Base-by-base conservation (phyloP, 495 filamentous ascomycete species). In the Penicillium parvum region DNA sequence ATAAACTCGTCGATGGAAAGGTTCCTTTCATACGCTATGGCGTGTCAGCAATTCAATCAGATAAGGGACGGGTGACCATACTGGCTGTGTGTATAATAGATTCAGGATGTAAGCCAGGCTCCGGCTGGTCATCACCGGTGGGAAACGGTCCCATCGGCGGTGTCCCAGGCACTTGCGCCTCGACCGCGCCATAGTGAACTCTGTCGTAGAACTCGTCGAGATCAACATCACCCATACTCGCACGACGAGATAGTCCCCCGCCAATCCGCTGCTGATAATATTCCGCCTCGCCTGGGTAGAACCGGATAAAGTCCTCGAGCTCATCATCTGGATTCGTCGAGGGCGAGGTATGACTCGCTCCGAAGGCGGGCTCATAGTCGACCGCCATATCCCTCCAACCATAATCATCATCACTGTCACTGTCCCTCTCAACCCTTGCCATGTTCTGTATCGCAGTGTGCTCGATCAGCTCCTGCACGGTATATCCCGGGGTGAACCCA, bases 1-100 rank as follows among this genome's bases (percentile, higher is more conserved):
- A 73, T 68, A 27, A 73, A 73, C 32, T 72, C 66, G 15, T 70
- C 66, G 15, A 73, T 60, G 7, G 60, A 70, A 15, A 68, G 50
- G 30, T 73, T 73, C 14, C 66, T 53, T 45, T 73, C 69, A 18
- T 63, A 60, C 14, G 63, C 68, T 72, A 39, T n/a, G 36, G 20
- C 22, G 28, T n/a, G 54, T 58, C 45, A 57, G 40, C 7, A 2
- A 8, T 19, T 46, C 20, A 16, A 34, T 9, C 5, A 15, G 7
- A 38, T 3, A 33, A 22, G 26, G 40, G 17, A 9, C 12, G 36
- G 33, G 11, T 25, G 9, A 17, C 14, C 66, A 28, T 64, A 72
- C 68, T 71, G 0, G 64, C 62, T 32, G 56, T 62, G 43, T 67
- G 63, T 14, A 63, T 48, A 19, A 60, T 49, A 10, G 65, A 58